phyloP scores from a whole-genome alignment of 2,329 filamentous ascomycete genomes.

The Hortaea sp. region DNA sequence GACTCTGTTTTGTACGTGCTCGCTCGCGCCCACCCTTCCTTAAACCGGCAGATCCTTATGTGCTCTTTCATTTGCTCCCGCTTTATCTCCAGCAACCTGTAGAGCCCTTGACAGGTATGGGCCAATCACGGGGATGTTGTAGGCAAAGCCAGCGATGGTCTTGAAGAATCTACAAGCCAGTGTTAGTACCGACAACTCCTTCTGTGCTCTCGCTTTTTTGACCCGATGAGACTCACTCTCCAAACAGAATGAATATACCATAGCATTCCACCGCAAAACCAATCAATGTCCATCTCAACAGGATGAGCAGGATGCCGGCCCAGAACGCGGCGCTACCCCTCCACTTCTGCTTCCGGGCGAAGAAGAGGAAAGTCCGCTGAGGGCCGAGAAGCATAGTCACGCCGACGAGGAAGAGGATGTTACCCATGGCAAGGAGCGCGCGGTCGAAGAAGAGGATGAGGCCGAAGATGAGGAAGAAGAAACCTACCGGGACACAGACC shows the following conservation, averaged over 20 bases:
- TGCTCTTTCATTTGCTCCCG: constrained; percentile 50
- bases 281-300: constrained; percentile 81
- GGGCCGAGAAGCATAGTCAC: constrained; percentile 91
- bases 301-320: constrained; percentile 70
- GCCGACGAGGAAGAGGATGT: constrained; percentile 96
- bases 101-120: constrained; percentile 70
- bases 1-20: too few species aligned
- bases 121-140: constrained; percentile 74
- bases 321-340: constrained; percentile 87
- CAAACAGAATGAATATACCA: constrained; percentile 86
- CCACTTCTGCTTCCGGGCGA: constrained; percentile 84
- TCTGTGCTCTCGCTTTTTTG: not conserved
- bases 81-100: constrained; percentile 63
- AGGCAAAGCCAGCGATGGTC: constrained; percentile 79
- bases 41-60: constrained; percentile 72
- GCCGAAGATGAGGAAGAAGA: constrained; percentile 87
- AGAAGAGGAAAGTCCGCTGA: constrained; percentile 86
- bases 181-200: not conserved
- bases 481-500: constrained; percentile 48
- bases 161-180: constrained; percentile 55
- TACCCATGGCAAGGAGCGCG: constrained; percentile 97
- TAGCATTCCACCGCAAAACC: constrained; percentile 88
- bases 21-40: not conserved
- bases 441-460: constrained; percentile 97
- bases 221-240: constrained; percentile 43